Percentiles rank a stretch among this genome's conserved stretches.
phyloP scores from a whole-genome alignment of 2,329 filamentous ascomycete species.

The Microascus cirrosus region DNA sequence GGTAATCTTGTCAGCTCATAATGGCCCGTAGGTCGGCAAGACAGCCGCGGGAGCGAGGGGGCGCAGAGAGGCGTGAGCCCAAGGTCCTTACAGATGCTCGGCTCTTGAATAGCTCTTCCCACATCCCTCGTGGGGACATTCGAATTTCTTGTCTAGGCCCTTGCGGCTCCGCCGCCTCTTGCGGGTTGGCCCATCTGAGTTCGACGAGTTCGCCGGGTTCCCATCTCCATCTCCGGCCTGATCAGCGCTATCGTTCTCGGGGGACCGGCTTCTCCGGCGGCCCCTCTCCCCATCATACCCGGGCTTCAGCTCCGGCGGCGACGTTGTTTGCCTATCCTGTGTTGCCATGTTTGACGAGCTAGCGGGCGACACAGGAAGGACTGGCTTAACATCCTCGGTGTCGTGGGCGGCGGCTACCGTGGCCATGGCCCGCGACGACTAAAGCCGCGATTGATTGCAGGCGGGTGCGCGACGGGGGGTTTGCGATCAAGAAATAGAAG shows the following conservation, averaged over 20 bases:
- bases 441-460: not conserved
- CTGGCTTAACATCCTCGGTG: conserved; percentile 14
- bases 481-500: not conserved
- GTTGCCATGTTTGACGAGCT: conserved; percentile 27
- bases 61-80: not conserved
- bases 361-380: conserved; percentile 24
- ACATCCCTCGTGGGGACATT: conserved; percentile 76
- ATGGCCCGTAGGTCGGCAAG: not conserved
- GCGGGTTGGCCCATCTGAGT: conserved; percentile 39
- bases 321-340: conserved; percentile 24
- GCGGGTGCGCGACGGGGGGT: not conserved
- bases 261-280: conserved; percentile 28
- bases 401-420: conserved; percentile 1
- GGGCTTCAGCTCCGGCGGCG: conserved; percentile 24
- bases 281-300: conserved; percentile 27
- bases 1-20: not conserved
- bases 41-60: not conserved
- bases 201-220: conserved; percentile 31
- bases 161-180: conserved; percentile 65
- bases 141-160: conserved; percentile 69
- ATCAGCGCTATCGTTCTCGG: conserved; percentile 27
- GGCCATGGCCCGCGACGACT: conserved; percentile 9
- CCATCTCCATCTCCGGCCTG: conserved; percentile 26
- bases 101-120: conserved; percentile 95
- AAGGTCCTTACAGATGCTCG: conserved; percentile 66